These are phyloP conservation scores for Kodamaea suecica DNA, from an alignment of 1,139 yeast species.

Conservation along the genomic window DNA sequence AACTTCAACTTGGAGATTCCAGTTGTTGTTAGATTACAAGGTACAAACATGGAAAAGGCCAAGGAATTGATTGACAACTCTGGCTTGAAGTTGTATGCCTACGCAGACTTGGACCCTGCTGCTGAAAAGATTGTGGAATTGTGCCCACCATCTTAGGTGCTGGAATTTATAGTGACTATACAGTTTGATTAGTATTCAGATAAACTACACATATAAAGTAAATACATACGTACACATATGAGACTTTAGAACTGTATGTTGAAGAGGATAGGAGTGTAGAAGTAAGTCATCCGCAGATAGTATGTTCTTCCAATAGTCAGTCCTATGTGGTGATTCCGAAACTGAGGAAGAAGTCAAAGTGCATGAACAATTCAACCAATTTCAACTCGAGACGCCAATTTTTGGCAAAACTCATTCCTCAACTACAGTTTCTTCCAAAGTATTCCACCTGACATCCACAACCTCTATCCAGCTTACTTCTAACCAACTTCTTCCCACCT, in stretches of 20 bases:
- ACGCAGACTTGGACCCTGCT: slow-evolving; percentile 93
- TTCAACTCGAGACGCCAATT: too few relatives aligned
- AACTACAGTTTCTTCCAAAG: too few relatives aligned
- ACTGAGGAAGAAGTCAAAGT: too few relatives aligned
- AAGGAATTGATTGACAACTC: slow-evolving; percentile 82
- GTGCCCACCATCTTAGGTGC: slow-evolving; percentile 40
- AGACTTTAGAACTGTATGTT: background rate
- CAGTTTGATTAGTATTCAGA: slow-evolving; percentile 1
- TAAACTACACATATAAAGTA: background rate
- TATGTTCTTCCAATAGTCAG: too few relatives aligned
- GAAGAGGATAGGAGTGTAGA: background rate
- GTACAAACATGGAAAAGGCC: slow-evolving; percentile 92
- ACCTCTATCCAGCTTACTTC: too few relatives aligned
- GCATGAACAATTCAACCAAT: too few relatives aligned
- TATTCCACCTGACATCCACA: too few relatives aligned
- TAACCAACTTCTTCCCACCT: too few relatives aligned
- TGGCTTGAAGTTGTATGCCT: slow-evolving; percentile 89
- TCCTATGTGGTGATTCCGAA: too few relatives aligned
- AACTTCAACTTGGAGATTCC: slow-evolving; percentile 68
- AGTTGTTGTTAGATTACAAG: slow-evolving; percentile 96
- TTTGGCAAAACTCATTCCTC: too few relatives aligned
- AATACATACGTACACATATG: background rate
- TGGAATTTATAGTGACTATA: too few relatives aligned
- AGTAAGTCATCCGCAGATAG: too few relatives aligned
- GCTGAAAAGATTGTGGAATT: slow-evolving; percentile 92